Percentiles rank a stretch among this genome's conserved stretches.
phyloP scores from a whole-genome alignment of 768 basidiomycete genomes.

The Russula olivacea region DNA sequence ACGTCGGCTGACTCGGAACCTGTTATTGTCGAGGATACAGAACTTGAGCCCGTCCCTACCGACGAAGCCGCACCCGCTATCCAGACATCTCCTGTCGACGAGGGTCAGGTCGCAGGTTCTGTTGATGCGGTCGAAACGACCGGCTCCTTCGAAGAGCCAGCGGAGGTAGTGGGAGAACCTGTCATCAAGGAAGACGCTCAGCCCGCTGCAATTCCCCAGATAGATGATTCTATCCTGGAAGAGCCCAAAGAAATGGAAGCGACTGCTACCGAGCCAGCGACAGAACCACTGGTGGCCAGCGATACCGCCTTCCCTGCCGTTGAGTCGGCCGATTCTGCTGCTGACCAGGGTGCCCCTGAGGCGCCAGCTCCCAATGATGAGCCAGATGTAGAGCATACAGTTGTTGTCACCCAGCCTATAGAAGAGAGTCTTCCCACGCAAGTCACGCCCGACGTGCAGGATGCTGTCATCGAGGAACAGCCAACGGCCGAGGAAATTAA shows the following conservation, averaged over 20 bases:
- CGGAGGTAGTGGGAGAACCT: constrained; percentile 1
- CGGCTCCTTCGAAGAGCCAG: not conserved
- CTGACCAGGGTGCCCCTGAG: constrained; percentile 5
- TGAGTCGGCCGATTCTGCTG: not conserved
- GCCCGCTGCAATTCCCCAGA: not conserved
- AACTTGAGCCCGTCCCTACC: constrained; percentile 19
- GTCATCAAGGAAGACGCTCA: constrained; percentile 17
- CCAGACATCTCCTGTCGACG: constrained; percentile 14
- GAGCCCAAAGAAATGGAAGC: not conserved
- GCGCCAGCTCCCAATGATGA: not conserved
- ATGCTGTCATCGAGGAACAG: constrained; percentile 7
- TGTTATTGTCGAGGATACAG: constrained; percentile 1
- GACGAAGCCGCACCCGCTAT: constrained; percentile 10
- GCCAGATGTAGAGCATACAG: not conserved
- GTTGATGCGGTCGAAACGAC: constrained; percentile 3
- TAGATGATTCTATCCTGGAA: not conserved
- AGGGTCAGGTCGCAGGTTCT: constrained; percentile 9
- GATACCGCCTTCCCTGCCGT: not conserved
- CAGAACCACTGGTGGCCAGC: constrained; percentile 4
- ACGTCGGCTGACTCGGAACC: not conserved
- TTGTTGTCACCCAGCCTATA: not conserved
- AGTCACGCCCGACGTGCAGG: not conserved
- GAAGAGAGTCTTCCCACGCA: not conserved
- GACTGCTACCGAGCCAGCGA: not conserved
- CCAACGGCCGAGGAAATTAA: not conserved